Evolutionary conservation across 192 early-diverging fungal genomes (phyloP), one percentile per base, ranked within the genome.

Genomic region (Diversispora eburnea): DNA sequence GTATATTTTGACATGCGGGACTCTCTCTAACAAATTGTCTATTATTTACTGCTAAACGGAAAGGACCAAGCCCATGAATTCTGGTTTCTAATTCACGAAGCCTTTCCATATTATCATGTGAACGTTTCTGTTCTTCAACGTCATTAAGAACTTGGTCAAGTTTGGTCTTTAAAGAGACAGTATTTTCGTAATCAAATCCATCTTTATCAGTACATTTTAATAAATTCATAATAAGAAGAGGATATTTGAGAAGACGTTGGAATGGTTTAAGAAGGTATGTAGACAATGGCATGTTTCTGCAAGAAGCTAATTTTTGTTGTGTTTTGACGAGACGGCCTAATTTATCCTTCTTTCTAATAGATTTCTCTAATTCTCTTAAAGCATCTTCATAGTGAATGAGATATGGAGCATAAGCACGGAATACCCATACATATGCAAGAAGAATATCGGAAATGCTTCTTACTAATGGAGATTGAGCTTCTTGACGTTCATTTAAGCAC

Each of bases 241-340:
- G 86, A 70, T 88, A 88, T 75, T 88, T 84, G 20, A 85, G 81
- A 73, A 88, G 77, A n/a, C 86, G 81, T 77, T 88, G 86, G 76
- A 88, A 85, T 55, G 86, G 86, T 75, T 85, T 76, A 22, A 81
- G 74, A 68, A 88, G 67, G 62, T 85, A 88, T 13, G 85, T 69
- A 54, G 84, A 82, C 56, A 88, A 79, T 5, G 85, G 81, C 75
- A 88, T 81, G 47, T 77, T 79, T 61, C 86, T 77, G 75, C 85
- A 86, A 68, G 79, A 79, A 66, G 83, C 75, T n/a, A 77, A 72
- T 25, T 67, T 61, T 76, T 84, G 83, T 51, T 85, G 78, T 64
- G 86, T 80, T 67, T 79, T 80, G 67, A 81, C 81, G 19, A 84
- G 80, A 63, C 79, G 76, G 1, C 72, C 77, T 70, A 88, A 83